These are phyloP conservation scores for Tricladium varicosporioides DNA, from an alignment of 2,329 filamentous ascomycete species.

Conservation along the genomic window DNA sequence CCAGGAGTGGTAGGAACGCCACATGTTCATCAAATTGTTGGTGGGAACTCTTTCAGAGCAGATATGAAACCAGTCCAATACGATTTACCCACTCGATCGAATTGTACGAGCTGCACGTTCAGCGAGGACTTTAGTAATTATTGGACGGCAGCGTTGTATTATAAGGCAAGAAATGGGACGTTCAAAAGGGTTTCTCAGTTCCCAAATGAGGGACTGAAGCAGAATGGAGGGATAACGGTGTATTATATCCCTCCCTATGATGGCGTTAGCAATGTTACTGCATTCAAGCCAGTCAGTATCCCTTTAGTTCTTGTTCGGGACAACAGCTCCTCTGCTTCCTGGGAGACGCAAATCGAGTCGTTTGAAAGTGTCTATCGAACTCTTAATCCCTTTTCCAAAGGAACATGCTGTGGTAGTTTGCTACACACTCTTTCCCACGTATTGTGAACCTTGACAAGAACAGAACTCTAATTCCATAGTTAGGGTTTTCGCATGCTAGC, in stretches of 20 bases:
- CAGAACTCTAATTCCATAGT: background rate
- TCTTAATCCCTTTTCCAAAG: too few species aligned
- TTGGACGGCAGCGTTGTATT: slow-evolving; percentile 16
- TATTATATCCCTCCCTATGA: slow-evolving; percentile 11
- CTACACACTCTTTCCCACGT: too few species aligned
- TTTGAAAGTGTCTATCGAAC: too few species aligned
- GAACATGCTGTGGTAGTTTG: too few species aligned
- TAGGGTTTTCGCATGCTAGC: slow-evolving; percentile 16
- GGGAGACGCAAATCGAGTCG: too few species aligned
- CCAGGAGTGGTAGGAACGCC: slow-evolving; percentile 7
- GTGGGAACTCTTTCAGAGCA: slow-evolving; percentile 16
- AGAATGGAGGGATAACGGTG: slow-evolving; percentile 6
- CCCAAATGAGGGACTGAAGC: background rate
- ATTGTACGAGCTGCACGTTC: slow-evolving; percentile 15
- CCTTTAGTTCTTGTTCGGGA: background rate
- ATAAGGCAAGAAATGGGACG: slow-evolving; percentile 5
- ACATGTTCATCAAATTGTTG: slow-evolving; percentile 17
- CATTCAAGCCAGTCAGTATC: slow-evolving; percentile 6
- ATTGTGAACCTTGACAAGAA: too few species aligned
- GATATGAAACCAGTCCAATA: slow-evolving; percentile 7
- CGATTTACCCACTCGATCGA: slow-evolving; percentile 5
- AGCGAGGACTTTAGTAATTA: slow-evolving; percentile 19
- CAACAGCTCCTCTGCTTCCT: too few species aligned
- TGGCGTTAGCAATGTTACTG: slow-evolving; percentile 9
- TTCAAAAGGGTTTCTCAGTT: slow-evolving; percentile 4